Evolutionary conservation across 78 protist species (phyloP), one percentile per base, ranked within the genome.

Genomic region (Kipferlia bialata): DNA sequence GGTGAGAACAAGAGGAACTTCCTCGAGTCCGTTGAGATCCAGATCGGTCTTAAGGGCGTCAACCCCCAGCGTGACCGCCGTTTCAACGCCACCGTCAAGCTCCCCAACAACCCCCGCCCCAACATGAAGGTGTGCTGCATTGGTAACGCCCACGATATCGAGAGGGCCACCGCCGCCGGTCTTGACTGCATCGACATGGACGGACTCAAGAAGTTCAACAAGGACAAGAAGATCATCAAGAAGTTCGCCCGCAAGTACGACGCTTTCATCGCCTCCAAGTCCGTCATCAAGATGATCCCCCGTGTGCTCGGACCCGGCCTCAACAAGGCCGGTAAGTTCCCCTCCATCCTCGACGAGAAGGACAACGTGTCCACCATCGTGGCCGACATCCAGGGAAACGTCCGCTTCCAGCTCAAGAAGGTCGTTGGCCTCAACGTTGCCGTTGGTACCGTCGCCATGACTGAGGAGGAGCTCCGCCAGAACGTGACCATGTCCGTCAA

Each of bases 271-370:
- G 96, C 98, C 28, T 90, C 98, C n/a, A 93, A 86, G 66, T 33
- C 93, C 12, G 61, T 97, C 55, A 78, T 93, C 85, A 78, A 84
- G 76, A 88, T 82, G 82, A 75, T 97, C 39, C 97, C 98, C 22
- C 88, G 96, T 67, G 59, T 93, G 18, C 78, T 92, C 61, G 99
- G 99, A 48, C 96, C 99, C 51, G 90, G 91, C 57, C 91, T 97
- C 75, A 87, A 80, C 93, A 92, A 94, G 88, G 95, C 93, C 73
- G 98, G 98, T 66, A 97, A 97, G 90, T 95, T 95, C 95, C 99
- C 99, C 55, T 34, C 92, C 69, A 83, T 76, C 55, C 31, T 96
- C 34, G 29, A 82, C 36, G 82, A 79, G 84, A 18, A 22, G 64
- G 98, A 92, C 32, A 75, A 82, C 69, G 61, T 96, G 70, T 59